Conservation (phyloP, 2,329 filamentous ascomycete species). For the Hymenoscyphus linearis region DNA sequence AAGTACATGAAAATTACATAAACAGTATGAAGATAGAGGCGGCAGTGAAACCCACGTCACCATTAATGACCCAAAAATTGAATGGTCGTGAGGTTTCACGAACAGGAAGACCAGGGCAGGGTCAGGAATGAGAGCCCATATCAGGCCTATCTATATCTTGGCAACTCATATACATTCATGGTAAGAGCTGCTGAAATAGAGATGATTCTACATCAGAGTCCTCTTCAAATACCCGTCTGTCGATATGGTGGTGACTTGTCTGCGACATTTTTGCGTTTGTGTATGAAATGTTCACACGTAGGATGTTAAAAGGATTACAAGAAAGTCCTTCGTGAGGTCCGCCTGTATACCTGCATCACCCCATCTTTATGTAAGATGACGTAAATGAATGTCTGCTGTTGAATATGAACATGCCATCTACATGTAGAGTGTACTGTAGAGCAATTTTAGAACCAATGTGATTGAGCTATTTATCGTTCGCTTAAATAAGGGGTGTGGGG, state of each 20-base stretch:
- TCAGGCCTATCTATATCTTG: too few species aligned
- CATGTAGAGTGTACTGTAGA: not conserved
- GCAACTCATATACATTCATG: not conserved
- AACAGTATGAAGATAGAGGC: conserved; percentile 1
- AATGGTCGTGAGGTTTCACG: not conserved
- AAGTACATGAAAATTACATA: too few species aligned
- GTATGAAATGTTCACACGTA: not conserved
- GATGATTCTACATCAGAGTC: conserved; percentile 3
- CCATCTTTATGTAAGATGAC: too few species aligned
- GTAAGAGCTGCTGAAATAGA: not conserved
- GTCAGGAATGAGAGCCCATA: not conserved
- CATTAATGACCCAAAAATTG: not conserved
- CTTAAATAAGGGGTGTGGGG: not conserved
- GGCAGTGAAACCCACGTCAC: not conserved
- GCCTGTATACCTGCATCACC: too few species aligned
- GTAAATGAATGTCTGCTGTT: too few species aligned
- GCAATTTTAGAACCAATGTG: not conserved
- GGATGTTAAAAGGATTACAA: too few species aligned
- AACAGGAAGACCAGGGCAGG: not conserved
- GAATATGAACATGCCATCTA: too few species aligned
- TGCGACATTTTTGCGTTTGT: not conserved
- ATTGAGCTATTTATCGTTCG: not conserved
- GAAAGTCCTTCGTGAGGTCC: too few species aligned
- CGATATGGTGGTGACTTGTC: conserved; percentile 6
- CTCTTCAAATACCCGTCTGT: conserved; percentile 6